Percentiles rank a stretch among this genome's conserved stretches.
Conservation (phyloP, 345 rosid genomes). For the Hypericum androsaemum region DNA sequence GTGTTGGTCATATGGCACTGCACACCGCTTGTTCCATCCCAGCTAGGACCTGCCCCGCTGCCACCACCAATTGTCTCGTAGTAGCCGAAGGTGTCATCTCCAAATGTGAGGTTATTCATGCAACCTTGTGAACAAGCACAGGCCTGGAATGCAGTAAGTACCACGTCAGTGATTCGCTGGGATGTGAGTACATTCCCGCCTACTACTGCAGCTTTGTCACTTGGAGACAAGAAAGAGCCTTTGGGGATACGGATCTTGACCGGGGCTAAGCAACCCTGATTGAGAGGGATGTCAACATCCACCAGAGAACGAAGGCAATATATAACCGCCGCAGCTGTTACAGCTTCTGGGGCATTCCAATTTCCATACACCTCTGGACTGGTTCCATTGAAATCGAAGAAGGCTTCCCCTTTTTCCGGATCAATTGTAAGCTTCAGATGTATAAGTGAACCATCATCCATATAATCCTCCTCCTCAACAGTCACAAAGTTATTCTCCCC, state of each 20-base stretch:
- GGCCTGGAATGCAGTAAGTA: conserved; percentile 79
- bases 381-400: conserved; percentile 79
- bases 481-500: conserved; percentile 28
- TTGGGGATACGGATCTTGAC: conserved; percentile 63
- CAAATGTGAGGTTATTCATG: conserved; percentile 96
- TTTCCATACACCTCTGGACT: conserved; percentile 91
- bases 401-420: conserved; percentile 64
- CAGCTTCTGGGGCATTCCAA: conserved; percentile 98
- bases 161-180: conserved; percentile 82
- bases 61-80: conserved; percentile 97
- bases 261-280: conserved; percentile 92
- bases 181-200: conserved; percentile 96
- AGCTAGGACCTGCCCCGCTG: conserved; percentile 79
- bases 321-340: conserved; percentile 88
- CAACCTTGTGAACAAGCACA: conserved; percentile 98
- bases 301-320: conserved; percentile 88
- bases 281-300: conserved; percentile 84
- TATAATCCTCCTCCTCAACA: conserved; percentile 76
- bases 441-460: conserved; percentile 90
- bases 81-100: conserved; percentile 77
- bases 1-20: conserved; percentile 99
- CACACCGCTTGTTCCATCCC: conserved; percentile 92
- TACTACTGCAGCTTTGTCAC: conserved; percentile 90
- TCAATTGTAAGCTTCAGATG: conserved; percentile 68
- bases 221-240: conserved; percentile 86